A percentile compares a stretch with the other conserved stretches of the same genome.
phyloP scores from a whole-genome alignment of 2,329 filamentous ascomycete species.

The Ustilaginoidea virens region DNA sequence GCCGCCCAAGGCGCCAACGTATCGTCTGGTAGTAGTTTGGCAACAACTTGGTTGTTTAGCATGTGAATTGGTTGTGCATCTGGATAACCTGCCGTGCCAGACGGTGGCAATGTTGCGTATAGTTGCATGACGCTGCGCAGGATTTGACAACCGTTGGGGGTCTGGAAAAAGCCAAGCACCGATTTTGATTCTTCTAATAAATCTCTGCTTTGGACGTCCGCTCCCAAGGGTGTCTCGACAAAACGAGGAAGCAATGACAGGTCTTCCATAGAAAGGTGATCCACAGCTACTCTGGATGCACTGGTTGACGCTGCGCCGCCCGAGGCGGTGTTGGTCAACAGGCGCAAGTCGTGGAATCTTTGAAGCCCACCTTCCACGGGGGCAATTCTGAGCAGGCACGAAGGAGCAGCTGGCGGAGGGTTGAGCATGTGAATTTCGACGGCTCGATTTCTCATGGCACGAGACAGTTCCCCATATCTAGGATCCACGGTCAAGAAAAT shows the following conservation, averaged over 20 bases:
- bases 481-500: conserved; percentile 92
- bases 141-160: conserved; percentile 13
- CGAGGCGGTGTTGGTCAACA: conserved; percentile 13
- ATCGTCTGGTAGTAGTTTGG: conserved; percentile 25
- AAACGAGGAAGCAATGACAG: conserved; percentile 21
- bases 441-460: conserved; percentile 91
- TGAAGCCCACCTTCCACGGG: conserved; percentile 30
- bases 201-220: conserved; percentile 1
- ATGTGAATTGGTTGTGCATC: conserved; percentile 39
- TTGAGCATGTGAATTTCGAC: conserved; percentile 84
- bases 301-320: conserved; percentile 11
- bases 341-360: conserved; percentile 26
- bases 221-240: conserved; percentile 10
- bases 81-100: conserved; percentile 14
- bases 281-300: conserved; percentile 22
- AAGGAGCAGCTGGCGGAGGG: no score
- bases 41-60: conserved; percentile 39
- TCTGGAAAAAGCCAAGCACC: conserved; percentile 17
- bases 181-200: conserved; percentile 9
- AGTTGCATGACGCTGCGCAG: conserved; percentile 19
- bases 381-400: conserved; percentile 18
- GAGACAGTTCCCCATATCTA: conserved; percentile 79
- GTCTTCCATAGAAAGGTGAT: conserved; percentile 33
- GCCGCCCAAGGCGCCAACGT: conserved; percentile 31
- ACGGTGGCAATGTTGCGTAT: conserved; percentile 17